phyloP scores from a whole-genome alignment of 2,329 filamentous ascomycete species.

The Pseudocercospora fuligena region DNA sequence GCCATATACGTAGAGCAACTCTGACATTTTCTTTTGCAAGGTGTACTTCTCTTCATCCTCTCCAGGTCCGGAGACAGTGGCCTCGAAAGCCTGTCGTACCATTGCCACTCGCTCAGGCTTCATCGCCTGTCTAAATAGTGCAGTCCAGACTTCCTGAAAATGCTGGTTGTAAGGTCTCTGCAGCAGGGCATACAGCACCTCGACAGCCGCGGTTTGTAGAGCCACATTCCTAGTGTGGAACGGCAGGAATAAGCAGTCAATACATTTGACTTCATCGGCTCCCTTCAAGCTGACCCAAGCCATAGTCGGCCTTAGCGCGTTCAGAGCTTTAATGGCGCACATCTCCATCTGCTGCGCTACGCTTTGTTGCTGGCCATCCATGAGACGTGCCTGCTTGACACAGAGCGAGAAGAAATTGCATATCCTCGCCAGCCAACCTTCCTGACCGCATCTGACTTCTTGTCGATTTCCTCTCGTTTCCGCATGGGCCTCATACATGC shows the following conservation, averaged over 20 bases:
- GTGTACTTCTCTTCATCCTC: conserved; percentile 92
- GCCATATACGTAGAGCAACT: conserved; percentile 86
- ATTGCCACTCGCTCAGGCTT: conserved; percentile 37
- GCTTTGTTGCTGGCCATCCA: conserved; percentile 57
- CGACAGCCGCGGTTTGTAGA: conserved; percentile 69
- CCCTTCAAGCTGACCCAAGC: conserved; percentile 87
- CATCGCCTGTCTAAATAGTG: conserved; percentile 36
- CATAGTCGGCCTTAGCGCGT: conserved; percentile 77
- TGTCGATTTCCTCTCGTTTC: conserved; percentile 68
- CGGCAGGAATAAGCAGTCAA: conserved; percentile 71
- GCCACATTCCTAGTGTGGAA: conserved; percentile 72
- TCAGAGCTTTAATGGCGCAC: conserved; percentile 76
- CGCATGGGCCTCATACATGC: conserved; percentile 70
- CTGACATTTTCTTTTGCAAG: conserved; percentile 89
- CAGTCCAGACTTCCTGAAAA: conserved; percentile 61
- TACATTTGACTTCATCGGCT: conserved; percentile 71
- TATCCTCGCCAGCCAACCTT: conserved; percentile 86
- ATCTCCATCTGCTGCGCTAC: conserved; percentile 56
- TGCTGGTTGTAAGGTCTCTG: conserved; percentile 62
- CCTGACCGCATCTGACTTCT: conserved; percentile 74
- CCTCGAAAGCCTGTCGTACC: conserved; percentile 39
- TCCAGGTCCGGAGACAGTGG: conserved; percentile 52
- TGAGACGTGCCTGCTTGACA: conserved; percentile 52
- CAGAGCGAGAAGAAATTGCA: conserved; percentile 76
- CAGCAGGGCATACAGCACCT: conserved; percentile 45